Evolutionary conservation across 106 monocot genomes (phyloP).

Genomic region (Allium cepa): DNA sequence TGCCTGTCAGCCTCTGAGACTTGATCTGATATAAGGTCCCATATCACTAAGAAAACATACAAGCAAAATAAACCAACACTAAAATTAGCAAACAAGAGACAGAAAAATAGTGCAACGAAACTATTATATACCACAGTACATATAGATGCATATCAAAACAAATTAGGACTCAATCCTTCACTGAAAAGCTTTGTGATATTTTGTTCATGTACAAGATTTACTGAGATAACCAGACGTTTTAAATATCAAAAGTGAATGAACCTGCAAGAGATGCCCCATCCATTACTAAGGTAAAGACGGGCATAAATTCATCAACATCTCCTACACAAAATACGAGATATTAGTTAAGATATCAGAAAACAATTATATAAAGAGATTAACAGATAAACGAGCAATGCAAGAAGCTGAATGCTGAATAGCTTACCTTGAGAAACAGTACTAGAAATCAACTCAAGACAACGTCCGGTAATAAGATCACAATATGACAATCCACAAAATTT

Average conservation of each 20-base stretch:
- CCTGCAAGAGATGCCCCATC: conserved; percentile 85
- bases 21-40: conserved; percentile 56
- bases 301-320: conserved; percentile 41
- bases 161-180: no score
- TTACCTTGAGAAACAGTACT: conserved; percentile 33
- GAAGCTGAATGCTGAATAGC: not conserved
- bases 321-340: conserved; percentile 34
- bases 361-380: conserved; percentile 3
- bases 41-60: conserved; percentile 50
- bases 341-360: conserved; percentile 12
- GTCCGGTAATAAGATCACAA: conserved; percentile 68
- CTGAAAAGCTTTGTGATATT: no score
- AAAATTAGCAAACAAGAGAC: not conserved
- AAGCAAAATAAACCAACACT: conserved; percentile 1
- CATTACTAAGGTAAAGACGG: conserved; percentile 44
- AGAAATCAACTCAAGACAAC: conserved; percentile 25
- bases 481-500: conserved; percentile 69
- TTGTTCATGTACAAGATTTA: no score
- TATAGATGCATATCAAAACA: no score
- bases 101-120: no score
- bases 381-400: conserved; percentile 5
- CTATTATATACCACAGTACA: no score
- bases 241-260: conserved; percentile 1
- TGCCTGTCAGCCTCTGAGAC: conserved; percentile 56
- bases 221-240: not conserved